A percentile compares a stretch with the other conserved stretches of the same genome.
Evolutionary conservation across 257 asterid genomes (phyloP).

Genomic region (Primulina huaijiensis): DNA sequence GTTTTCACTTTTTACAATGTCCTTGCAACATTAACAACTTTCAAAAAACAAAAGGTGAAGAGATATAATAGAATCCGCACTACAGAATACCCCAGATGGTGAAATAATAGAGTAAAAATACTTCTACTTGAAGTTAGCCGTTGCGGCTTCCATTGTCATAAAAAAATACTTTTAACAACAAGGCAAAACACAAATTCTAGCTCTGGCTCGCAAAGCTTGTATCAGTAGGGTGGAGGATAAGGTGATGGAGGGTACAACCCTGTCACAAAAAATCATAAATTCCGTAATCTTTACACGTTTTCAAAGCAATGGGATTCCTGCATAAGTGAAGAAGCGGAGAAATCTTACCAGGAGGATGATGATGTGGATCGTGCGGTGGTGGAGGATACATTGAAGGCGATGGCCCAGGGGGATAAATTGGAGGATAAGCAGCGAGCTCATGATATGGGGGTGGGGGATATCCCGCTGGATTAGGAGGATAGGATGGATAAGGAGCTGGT

Average conservation of each 20-base stretch:
- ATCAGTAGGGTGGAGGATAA: conserved; percentile 47
- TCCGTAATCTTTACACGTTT: no score
- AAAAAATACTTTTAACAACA: background rate
- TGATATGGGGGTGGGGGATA: background rate
- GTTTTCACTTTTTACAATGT: background rate
- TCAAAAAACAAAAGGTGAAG: no score
- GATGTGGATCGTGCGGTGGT: background rate
- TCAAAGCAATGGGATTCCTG: background rate
- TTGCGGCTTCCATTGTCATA: no score
- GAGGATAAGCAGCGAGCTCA: background rate
- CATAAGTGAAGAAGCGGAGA: background rate
- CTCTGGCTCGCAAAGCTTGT: background rate
- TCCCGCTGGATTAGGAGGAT: background rate
- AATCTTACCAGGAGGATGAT: background rate
- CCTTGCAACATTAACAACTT: background rate
- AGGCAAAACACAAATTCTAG: background rate
- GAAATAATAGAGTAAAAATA: background rate
- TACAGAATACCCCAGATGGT: no score
- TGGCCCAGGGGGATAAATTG: background rate
- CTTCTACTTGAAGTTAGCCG: no score
- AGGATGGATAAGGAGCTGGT: background rate
- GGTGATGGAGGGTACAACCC: conserved; percentile 22
- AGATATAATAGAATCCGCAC: no score
- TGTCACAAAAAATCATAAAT: background rate
- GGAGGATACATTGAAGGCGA: background rate